Conservation (phyloP, 2,329 filamentous ascomycete genomes). For the Aspergillus transmontanensis region DNA sequence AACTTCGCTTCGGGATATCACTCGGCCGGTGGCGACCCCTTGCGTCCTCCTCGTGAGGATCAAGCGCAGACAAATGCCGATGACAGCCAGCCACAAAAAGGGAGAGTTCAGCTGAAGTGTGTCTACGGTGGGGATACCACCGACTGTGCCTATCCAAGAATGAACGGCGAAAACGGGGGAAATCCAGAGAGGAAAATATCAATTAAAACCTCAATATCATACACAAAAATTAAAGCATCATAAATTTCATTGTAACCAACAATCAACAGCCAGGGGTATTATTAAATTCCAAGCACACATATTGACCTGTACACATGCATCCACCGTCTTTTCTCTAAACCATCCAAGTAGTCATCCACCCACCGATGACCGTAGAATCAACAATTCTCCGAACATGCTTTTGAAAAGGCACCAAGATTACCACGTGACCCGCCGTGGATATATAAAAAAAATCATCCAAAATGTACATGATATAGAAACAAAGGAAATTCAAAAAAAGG, state of each 20-base stretch:
- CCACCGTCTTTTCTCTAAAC: constrained; percentile 18
- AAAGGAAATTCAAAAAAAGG: constrained; percentile 19
- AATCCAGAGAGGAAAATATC: not conserved
- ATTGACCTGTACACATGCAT: constrained; percentile 16
- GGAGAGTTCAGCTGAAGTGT: constrained; percentile 13
- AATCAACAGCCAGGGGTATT: constrained; percentile 24
- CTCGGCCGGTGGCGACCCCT: constrained; percentile 2
- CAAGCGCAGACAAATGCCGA: constrained; percentile 7
- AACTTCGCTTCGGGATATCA: not conserved
- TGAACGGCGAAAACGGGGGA: not conserved
- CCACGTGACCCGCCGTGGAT: constrained; percentile 23
- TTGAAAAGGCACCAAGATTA: constrained; percentile 6
- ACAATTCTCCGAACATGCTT: constrained; percentile 9
- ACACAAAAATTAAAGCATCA: not conserved
- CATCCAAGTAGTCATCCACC: constrained; percentile 7
- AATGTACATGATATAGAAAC: constrained; percentile 24
- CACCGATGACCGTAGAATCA: constrained; percentile 3
- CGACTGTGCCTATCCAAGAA: not conserved
- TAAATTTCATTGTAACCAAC: constrained; percentile 3
- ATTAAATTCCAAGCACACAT: constrained; percentile 23
- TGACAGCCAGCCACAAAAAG: constrained; percentile 22
- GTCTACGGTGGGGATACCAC: not conserved
- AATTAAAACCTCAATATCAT: not conserved
- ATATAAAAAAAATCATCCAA: constrained; percentile 11
- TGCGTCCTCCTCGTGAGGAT: constrained; percentile 16